phyloP scores from a whole-genome alignment of 73 alveolate genomes.

The Breviolum minutum region DNA sequence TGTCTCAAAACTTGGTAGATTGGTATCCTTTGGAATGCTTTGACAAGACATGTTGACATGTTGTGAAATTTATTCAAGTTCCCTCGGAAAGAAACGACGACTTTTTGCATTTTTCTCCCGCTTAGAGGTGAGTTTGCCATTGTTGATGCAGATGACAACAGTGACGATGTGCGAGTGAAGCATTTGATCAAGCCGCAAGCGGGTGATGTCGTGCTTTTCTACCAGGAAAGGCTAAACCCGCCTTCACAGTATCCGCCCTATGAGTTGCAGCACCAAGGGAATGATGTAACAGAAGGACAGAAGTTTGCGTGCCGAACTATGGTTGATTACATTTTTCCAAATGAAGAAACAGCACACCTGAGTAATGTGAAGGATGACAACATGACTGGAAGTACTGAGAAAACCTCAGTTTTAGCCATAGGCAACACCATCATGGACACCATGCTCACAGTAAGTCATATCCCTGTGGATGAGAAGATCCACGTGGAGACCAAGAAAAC shows the following conservation, averaged over 20 bases:
- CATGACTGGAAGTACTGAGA: not conserved
- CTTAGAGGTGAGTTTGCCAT: constrained; percentile 57
- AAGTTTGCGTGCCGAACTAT: constrained; percentile 59
- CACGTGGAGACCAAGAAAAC: constrained; percentile 28
- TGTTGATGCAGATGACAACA: constrained; percentile 43
- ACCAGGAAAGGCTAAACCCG: constrained; percentile 56
- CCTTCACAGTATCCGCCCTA: constrained; percentile 55
- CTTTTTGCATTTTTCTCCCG: not conserved
- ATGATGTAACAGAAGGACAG: constrained; percentile 33
- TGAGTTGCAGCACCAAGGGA: constrained; percentile 46
- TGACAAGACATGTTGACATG: too few species aligned
- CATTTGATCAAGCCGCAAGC: constrained; percentile 20
- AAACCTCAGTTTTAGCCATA: constrained; percentile 11
- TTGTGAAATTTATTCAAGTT: too few species aligned
- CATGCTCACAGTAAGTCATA: constrained; percentile 38
- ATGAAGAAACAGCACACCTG: constrained; percentile 14
- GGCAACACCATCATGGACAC: constrained; percentile 82
- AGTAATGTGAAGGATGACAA: constrained; percentile 61
- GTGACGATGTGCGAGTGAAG: constrained; percentile 12
- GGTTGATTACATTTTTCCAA: constrained; percentile 53
- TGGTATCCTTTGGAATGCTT: too few species aligned
- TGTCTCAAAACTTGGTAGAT: too few species aligned
- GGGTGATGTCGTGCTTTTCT: constrained; percentile 59
- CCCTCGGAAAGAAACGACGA: not conserved
- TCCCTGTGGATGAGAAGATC: constrained; percentile 55